Base-by-base conservation (phyloP, 2,329 filamentous ascomycete species). In the Aspergillus sp. region DNA sequence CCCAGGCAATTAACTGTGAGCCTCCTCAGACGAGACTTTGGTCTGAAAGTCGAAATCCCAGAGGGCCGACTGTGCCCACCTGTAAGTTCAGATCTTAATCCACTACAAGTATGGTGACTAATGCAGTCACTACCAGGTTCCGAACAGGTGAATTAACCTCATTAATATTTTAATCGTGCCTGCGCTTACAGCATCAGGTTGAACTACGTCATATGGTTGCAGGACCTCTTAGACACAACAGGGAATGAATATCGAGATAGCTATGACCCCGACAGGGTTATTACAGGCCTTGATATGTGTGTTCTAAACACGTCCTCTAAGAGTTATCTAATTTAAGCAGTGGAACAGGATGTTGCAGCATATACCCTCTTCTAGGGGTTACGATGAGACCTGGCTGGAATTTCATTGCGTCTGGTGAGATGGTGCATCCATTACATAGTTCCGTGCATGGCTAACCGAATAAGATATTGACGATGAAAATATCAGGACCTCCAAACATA, bases 121-220 rank as follows among this genome's bases (percentile, higher is more conserved):
- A 62, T 37, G 14, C 23, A 15, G 5, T 19, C 39, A 27, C 25
- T 23, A 51, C 14, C 52, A 81, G 77, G 73, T 81, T 5, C 78
- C 78, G 4, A 79, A 79, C 58, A 76, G 79, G 79, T 80, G 64
- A 49, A 60, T 62, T 33, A n/a, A 15, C 3, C 7, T 17, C 21
- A 7, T 23, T 14, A 37, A 37, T n/a, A 11, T 39, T 5, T 27
- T 5, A 19, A 11, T n/a, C 15, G 27, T 14, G 21, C 31, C 6
- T 17, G 6, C 9, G 50, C 65, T 68, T 27, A 65, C 52, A 25
- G 7, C 0, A 85, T 37, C 60, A 86, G 92, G 50, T 88, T 96
- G 73, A 95, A 93, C 69, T 99, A 99, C 72, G 85, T 98, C 19
- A 78, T 93, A 8, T 98, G 93, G 92, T 79, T 98, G 1, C 91